These are phyloP conservation scores for Fusarium sp. DNA, from an alignment of 2,329 filamentous ascomycete genomes.

Conservation along the genomic window DNA sequence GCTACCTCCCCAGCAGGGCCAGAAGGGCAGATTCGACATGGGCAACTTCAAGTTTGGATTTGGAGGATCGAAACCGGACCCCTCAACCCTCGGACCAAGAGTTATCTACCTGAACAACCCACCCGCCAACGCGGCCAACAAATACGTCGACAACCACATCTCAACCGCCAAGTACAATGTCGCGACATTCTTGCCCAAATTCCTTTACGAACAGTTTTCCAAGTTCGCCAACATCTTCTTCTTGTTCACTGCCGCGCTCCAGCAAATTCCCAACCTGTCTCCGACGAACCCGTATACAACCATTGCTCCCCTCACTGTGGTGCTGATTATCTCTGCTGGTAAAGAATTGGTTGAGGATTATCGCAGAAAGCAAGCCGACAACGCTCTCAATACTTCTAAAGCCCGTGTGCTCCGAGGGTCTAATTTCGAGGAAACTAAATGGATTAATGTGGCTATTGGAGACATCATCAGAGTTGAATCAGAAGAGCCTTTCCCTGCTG, in stretches of 20 bases:
- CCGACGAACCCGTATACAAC: slow-evolving; percentile 97
- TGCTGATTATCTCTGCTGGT: slow-evolving; percentile 91
- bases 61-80: slow-evolving; percentile 84
- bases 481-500: slow-evolving; percentile 93
- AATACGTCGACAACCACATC: slow-evolving; percentile 95
- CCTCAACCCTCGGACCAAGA: slow-evolving; percentile 88
- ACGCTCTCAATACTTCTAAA: slow-evolving; percentile 86
- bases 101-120: slow-evolving; percentile 97
- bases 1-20: slow-evolving; percentile 51
- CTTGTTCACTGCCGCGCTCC: slow-evolving; percentile 93
- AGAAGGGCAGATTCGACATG: slow-evolving; percentile 66
- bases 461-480: slow-evolving; percentile 94
- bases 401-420: slow-evolving; percentile 86
- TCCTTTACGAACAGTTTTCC: slow-evolving; percentile 97
- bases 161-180: slow-evolving; percentile 98
- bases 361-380: slow-evolving; percentile 87
- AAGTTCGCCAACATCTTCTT: slow-evolving; percentile 99
- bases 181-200: slow-evolving; percentile 93
- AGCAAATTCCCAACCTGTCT: slow-evolving; percentile 94
- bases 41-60: slow-evolving; percentile 94
- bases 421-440: slow-evolving; percentile 85
- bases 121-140: slow-evolving; percentile 87
- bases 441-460: slow-evolving; percentile 92
- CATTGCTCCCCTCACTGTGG: slow-evolving; percentile 90
- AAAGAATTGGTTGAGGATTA: slow-evolving; percentile 97